Conservation (phyloP, 2,329 filamentous ascomycete species). For the Trichoderma asperellum region DNA sequence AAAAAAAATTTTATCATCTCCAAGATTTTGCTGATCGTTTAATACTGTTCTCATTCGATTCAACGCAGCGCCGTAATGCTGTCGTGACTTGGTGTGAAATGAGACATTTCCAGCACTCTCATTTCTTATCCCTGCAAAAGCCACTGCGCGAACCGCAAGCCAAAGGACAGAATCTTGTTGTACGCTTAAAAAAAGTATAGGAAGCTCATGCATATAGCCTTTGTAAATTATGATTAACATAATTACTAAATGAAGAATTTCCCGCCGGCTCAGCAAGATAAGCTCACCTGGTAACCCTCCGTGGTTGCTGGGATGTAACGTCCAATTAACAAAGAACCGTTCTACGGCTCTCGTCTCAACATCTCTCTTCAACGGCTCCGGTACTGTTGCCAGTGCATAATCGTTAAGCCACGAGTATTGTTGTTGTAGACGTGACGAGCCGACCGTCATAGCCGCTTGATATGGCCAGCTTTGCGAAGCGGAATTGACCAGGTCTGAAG, state of each 20-base stretch:
- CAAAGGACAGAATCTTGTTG: background rate
- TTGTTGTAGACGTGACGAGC: background rate
- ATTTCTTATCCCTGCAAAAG: background rate
- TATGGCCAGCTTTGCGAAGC: background rate
- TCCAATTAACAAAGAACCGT: background rate
- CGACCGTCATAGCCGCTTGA: background rate
- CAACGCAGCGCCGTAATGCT: background rate
- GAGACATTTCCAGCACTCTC: background rate
- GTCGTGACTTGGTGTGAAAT: background rate
- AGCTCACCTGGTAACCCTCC: background rate
- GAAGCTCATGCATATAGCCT: background rate
- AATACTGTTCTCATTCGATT: background rate
- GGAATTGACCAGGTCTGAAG: background rate
- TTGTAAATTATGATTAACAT: background rate
- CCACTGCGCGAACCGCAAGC: background rate
- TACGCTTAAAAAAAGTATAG: background rate
- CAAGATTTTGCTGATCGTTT: background rate
- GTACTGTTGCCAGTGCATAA: background rate
- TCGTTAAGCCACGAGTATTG: background rate
- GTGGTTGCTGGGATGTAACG: background rate
- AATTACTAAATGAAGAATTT: background rate
- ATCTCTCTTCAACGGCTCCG: background rate
- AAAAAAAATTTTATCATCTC: background rate
- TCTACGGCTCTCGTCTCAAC: background rate
- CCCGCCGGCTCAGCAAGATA: background rate